Base-by-base conservation (phyloP, 768 basidiomycete species). In the Psilocybe cubensis region DNA sequence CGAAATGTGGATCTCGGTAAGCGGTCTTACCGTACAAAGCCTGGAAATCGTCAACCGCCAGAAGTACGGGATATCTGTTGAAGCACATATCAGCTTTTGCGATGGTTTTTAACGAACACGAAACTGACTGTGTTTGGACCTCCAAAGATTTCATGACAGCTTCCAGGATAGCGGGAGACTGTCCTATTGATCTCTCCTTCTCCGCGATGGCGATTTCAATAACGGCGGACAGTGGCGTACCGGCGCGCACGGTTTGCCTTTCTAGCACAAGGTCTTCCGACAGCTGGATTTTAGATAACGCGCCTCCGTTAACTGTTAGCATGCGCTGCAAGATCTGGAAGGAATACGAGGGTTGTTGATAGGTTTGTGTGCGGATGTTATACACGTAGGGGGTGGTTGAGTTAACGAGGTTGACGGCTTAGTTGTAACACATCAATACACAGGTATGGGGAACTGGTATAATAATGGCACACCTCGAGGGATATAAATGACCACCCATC, bases 41-140 rank as follows among this genome's bases (percentile, higher is more conserved):
- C 69, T 96, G 95, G 69, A 92, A 85, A 63, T 96, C 94, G 62
- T 97, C 95, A 1, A 96, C 77, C 0, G 94, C 94, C 27, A 96
- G 74, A 5, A 97, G 68, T 2, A 96, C 89, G 0, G 93, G 93
- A 64, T 79, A 76, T 42, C 92, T 94, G n/a, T n/a, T n/a, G n/a
- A n/a, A n/a, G n/a, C n/a, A n/a, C n/a, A n/a, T n/a, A n/a, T n/a
- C n/a, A n/a, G n/a, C n/a, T n/a, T n/a, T n/a, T n/a, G n/a, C n/a
- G n/a, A n/a, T n/a, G n/a, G n/a, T n/a, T n/a, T n/a, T n/a, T n/a
- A n/a, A n/a, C n/a, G n/a, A n/a, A 35, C 17, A 12, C 28, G 33
- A 24, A 29, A 71, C 84, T 63, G 54, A 94, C 89, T 79, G 67
- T 1, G 76, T 84, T 66, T 96, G 94, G 40, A 66, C 68, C 18